phyloP scores from a whole-genome alignment of 2,329 filamentous ascomycete species.

The Rhynchosporium agropyri region DNA sequence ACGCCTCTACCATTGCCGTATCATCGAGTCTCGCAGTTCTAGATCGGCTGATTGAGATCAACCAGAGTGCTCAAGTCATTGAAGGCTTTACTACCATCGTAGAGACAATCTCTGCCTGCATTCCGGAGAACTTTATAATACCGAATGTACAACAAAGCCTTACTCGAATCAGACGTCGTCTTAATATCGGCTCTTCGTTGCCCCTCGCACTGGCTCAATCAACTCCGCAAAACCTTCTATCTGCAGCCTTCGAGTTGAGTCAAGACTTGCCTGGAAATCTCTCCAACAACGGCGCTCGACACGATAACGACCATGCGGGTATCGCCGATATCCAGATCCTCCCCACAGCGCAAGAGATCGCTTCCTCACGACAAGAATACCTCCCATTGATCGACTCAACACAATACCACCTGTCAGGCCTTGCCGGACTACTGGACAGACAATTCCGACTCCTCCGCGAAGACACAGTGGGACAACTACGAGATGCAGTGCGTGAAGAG shows the following conservation, averaged over 20 bases:
- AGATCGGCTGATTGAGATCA: slow-evolving; percentile 43
- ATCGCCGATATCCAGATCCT: slow-evolving; percentile 53
- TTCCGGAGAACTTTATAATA: slow-evolving; percentile 31
- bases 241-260: slow-evolving; percentile 34
- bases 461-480: slow-evolving; percentile 57
- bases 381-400: slow-evolving; percentile 47
- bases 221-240: slow-evolving; percentile 22
- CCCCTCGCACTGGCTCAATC: slow-evolving; percentile 28
- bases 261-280: slow-evolving; percentile 42
- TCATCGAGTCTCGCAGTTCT: slow-evolving; percentile 37
- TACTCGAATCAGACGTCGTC: slow-evolving; percentile 34
- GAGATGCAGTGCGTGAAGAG: slow-evolving; percentile 50
- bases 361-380: slow-evolving; percentile 49
- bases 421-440: slow-evolving; percentile 54
- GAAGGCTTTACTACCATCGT: slow-evolving; percentile 36
- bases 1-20: slow-evolving; percentile 30
- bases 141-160: slow-evolving; percentile 33
- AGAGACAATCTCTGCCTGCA: slow-evolving; percentile 34
- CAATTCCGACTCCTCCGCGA: slow-evolving; percentile 59
- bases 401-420: slow-evolving; percentile 47
- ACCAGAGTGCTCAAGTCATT: slow-evolving; percentile 43
- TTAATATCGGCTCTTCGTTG: slow-evolving; percentile 35
- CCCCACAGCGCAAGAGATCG: slow-evolving; percentile 53
- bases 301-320: slow-evolving; percentile 54
- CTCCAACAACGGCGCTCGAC: slow-evolving; percentile 43